These are phyloP conservation scores for Colletotrichum sp. DNA, from an alignment of 2,329 filamentous ascomycete species.

Conservation along the genomic window DNA sequence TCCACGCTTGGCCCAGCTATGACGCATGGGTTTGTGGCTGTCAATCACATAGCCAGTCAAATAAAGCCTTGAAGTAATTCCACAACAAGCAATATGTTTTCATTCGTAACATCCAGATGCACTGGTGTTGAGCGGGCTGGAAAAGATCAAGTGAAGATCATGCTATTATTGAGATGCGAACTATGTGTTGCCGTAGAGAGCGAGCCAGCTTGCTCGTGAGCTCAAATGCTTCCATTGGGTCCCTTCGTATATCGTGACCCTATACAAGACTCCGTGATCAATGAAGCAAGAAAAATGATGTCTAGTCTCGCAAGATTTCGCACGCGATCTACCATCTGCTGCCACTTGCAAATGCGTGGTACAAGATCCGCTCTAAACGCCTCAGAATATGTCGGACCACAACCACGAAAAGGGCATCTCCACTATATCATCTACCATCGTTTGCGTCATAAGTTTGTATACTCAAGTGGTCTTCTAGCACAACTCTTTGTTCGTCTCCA, in stretches of 20 bases:
- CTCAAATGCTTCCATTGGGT: not conserved
- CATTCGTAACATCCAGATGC: not conserved
- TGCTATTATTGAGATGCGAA: not conserved
- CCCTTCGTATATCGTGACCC: not conserved
- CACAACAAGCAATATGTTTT: not conserved
- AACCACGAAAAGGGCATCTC: not conserved
- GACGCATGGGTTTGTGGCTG: conserved; percentile 38
- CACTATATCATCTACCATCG: not conserved
- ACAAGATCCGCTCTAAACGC: not conserved
- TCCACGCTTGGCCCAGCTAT: conserved; percentile 38
- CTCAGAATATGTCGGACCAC: not conserved
- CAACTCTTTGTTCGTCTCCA: conserved; percentile 30
- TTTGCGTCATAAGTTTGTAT: not conserved
- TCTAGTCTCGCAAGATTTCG: not conserved
- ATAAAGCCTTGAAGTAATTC: not conserved
- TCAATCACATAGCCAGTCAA: not conserved
- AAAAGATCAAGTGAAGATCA: not conserved
- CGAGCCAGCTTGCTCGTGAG: not conserved
- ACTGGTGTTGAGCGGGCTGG: not conserved
- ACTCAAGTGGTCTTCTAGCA: conserved; percentile 3
- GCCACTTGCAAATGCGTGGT: not conserved
- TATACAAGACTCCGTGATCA: not conserved
- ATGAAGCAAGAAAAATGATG: not conserved
- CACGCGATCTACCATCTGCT: not conserved
- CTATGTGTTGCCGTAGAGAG: not conserved